Conservation (phyloP, 2,329 filamentous ascomycete genomes). For the Aureobasidium lini region DNA sequence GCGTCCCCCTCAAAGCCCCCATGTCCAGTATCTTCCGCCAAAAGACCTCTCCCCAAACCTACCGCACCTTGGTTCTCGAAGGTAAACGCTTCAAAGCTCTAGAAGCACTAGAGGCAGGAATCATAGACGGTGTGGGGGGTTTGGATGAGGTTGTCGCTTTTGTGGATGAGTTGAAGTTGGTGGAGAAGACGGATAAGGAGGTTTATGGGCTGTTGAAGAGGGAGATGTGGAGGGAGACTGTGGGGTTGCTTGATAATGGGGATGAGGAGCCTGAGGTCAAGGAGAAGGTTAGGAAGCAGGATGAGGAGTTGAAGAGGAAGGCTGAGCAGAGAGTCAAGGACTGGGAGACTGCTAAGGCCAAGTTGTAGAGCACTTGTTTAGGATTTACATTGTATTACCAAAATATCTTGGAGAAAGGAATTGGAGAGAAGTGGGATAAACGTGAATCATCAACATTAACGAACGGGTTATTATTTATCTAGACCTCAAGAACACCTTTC, state of each 20-base stretch:
- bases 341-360: conserved; percentile 24
- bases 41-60: conserved; percentile 52
- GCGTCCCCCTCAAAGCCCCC: conserved; percentile 63
- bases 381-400: not conserved
- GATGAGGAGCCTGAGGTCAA: conserved; percentile 36
- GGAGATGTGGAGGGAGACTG: conserved; percentile 65
- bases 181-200: conserved; percentile 54
- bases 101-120: conserved; percentile 56
- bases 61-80: conserved; percentile 64
- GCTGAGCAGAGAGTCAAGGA: conserved; percentile 20
- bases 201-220: conserved; percentile 66
- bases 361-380: conserved; percentile 18
- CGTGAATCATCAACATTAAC: too few species aligned
- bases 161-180: conserved; percentile 51
- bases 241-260: conserved; percentile 50
- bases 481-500: too few species aligned
- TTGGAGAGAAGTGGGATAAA: too few species aligned
- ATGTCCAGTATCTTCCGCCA: conserved; percentile 69
- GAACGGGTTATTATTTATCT: too few species aligned
- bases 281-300: conserved; percentile 28
- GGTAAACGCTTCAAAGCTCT: conserved; percentile 56
- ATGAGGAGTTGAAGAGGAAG: conserved; percentile 11
- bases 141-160: conserved; percentile 56
- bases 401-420: not conserved
- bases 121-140: conserved; percentile 62